Evolutionary conservation across 2,329 filamentous ascomycete genomes (phyloP).

Genomic region (Rhexocercosporidium sp.): DNA sequence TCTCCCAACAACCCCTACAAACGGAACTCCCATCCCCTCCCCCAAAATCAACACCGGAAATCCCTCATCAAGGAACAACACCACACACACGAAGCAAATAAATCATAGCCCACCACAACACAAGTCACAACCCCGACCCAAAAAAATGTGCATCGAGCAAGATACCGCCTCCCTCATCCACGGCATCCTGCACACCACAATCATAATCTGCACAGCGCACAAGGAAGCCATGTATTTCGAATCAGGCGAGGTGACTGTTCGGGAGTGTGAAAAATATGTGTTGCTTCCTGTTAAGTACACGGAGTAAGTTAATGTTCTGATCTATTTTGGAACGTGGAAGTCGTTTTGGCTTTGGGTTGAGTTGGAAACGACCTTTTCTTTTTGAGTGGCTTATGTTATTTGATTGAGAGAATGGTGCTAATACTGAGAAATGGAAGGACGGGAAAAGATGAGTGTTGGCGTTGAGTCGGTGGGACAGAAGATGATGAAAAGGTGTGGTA

Average conservation of each 20-base stretch:
- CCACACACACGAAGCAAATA: neutral
- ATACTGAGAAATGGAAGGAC: no score
- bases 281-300: neutral
- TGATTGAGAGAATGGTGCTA: no score
- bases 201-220: constrained; percentile 2
- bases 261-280: neutral
- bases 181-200: neutral
- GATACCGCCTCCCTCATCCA: neutral
- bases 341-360: neutral
- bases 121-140: neutral
- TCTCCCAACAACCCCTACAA: neutral
- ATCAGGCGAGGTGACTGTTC: neutral
- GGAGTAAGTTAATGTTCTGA: neutral
- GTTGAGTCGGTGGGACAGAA: no score
- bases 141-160: neutral
- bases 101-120: neutral
- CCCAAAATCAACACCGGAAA: neutral
- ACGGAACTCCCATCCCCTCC: neutral
- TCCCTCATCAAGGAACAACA: neutral
- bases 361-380: neutral
- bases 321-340: no score
- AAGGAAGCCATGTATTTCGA: neutral
- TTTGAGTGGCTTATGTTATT: no score
- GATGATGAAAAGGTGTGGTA: no score
- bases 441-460: no score